These are phyloP conservation scores for Kappamyces sp. DNA, from an alignment of 192 early-diverging fungal species.

Conservation along the genomic window DNA sequence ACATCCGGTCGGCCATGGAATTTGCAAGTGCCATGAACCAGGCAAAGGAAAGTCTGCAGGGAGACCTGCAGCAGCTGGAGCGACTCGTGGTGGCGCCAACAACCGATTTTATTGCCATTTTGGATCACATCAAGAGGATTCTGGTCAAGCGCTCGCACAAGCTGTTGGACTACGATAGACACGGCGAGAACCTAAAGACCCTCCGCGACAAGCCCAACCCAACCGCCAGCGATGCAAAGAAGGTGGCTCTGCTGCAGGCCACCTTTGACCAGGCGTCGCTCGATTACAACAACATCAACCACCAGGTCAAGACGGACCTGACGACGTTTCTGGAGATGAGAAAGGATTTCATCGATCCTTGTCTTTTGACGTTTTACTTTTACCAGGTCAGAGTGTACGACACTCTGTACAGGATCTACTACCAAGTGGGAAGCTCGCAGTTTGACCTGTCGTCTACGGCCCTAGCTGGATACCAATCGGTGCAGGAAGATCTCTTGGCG, in stretches of 20 bases:
- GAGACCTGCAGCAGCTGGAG: slow-evolving; percentile 70
- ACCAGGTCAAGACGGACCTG: slow-evolving; percentile 73
- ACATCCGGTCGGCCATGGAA: slow-evolving; percentile 34
- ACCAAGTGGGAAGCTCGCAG: neutral
- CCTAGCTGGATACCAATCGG: slow-evolving; percentile 15
- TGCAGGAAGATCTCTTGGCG: slow-evolving; percentile 13
- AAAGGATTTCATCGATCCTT: slow-evolving; percentile 77
- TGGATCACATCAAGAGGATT: slow-evolving; percentile 73
- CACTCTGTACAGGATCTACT: slow-evolving; percentile 40
- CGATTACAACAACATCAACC: slow-evolving; percentile 82
- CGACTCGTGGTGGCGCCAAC: slow-evolving; percentile 68
- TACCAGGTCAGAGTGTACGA: slow-evolving; percentile 75
- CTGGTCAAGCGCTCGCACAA: slow-evolving; percentile 91
- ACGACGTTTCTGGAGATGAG: slow-evolving; percentile 70
- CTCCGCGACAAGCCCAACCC: slow-evolving; percentile 48
- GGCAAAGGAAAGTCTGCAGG: slow-evolving; percentile 52
- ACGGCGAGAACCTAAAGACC: slow-evolving; percentile 66
- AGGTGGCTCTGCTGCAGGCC: slow-evolving; percentile 51
- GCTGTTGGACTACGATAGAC: slow-evolving; percentile 87
- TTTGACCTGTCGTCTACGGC: slow-evolving; percentile 20
- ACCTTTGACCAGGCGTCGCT: slow-evolving; percentile 73
- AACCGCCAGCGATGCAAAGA: slow-evolving; percentile 39
- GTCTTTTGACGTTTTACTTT: slow-evolving; percentile 77
- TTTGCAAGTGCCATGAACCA: slow-evolving; percentile 42
- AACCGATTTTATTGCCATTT: slow-evolving; percentile 66